phyloP scores from a whole-genome alignment of 352 stramenopile genomes.

The Pythium coloratum region DNA sequence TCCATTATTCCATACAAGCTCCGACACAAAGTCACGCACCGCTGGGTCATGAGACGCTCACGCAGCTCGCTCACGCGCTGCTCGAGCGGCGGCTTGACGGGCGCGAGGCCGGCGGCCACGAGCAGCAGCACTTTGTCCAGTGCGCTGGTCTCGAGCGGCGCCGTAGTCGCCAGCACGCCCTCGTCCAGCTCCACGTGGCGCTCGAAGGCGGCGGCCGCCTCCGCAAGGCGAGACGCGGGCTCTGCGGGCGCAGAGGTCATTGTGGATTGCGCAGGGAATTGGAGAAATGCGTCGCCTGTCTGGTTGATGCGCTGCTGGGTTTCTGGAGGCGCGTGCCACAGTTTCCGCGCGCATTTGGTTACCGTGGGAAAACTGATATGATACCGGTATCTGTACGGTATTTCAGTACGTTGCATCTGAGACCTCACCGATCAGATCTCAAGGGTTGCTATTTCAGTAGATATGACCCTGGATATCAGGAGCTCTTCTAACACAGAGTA shows the following conservation, averaged over 20 bases:
- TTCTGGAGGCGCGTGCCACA: not conserved
- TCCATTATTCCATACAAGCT: not conserved
- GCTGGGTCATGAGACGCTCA: constrained; percentile 47
- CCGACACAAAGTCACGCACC: constrained; percentile 35
- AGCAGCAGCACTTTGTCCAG: constrained; percentile 54
- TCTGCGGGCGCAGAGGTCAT: not conserved
- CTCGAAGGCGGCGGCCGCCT: constrained; percentile 37
- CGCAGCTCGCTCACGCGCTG: constrained; percentile 48
- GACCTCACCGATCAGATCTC: not conserved
- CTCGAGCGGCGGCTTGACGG: constrained; percentile 33
- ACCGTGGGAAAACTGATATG: not conserved
- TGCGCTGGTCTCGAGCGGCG: constrained; percentile 43
- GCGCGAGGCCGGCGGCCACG: constrained; percentile 45
- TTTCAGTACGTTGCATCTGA: not conserved
- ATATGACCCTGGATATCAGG: not conserved
- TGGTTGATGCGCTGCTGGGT: not conserved
- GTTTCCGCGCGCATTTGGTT: not conserved
- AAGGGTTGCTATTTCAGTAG: not conserved
- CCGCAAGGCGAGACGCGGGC: not conserved
- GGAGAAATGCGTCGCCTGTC: not conserved
- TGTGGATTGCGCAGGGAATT: not conserved
- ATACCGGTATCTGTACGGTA: not conserved
- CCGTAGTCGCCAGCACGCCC: constrained; percentile 60
- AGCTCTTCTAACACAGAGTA: not conserved
- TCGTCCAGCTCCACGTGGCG: constrained; percentile 68